Conservation (phyloP, 192 early-diverging fungal species). For the Linnemannia exigua region DNA sequence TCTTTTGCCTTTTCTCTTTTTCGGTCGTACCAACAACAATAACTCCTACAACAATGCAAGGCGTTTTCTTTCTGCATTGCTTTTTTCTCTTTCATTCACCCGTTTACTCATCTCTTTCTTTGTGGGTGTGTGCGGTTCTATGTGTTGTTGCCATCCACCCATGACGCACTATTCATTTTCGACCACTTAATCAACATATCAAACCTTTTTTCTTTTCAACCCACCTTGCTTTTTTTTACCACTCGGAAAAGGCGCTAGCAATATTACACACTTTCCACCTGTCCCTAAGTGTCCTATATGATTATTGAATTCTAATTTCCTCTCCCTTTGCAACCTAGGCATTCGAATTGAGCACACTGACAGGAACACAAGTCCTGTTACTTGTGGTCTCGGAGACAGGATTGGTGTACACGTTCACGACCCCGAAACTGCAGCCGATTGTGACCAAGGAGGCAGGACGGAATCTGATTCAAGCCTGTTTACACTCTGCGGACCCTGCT, state of each 20-base stretch:
- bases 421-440: slow-evolving; percentile 93
- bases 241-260: neutral
- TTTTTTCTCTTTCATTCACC: neutral
- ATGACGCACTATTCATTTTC: neutral
- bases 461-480: slow-evolving; percentile 93
- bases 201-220: neutral
- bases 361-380: slow-evolving; percentile 95
- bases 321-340: slow-evolving; percentile 63
- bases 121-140: no score
- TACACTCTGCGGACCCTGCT: slow-evolving; percentile 85
- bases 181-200: no score
- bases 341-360: slow-evolving; percentile 93
- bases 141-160: neutral
- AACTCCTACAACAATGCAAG: neutral
- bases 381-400: slow-evolving; percentile 97
- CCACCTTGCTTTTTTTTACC: neutral
- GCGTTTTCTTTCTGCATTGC: neutral
- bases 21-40: neutral
- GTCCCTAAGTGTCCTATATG: no score
- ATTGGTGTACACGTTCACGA: slow-evolving; percentile 96
- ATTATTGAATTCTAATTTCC: no score
- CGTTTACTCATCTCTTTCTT: neutral
- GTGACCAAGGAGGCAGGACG: slow-evolving; percentile 94
- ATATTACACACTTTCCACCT: no score
- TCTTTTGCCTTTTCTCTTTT: neutral